Base-by-base conservation (phyloP, 1,284 basidiomycete species). In the Sanghuangporus weigelae region DNA sequence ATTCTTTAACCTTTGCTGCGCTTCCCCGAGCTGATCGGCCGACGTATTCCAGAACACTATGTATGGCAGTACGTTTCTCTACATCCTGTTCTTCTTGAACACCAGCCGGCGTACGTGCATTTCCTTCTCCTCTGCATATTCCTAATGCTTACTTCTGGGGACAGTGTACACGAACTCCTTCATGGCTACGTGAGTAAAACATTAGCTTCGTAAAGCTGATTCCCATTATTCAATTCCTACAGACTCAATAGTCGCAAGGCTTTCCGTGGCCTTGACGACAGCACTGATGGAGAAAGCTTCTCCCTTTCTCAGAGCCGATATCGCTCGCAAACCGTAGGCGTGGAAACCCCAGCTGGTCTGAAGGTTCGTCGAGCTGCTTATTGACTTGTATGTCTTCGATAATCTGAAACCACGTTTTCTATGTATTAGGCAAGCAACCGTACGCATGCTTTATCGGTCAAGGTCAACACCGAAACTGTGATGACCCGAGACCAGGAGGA, bases 391-490 rank as follows among this genome's bases (percentile, higher is more conserved):
- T 23, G 2, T 49, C n/a, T 7, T 39, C 26, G 16, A 12, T 36
- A 16, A 19, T 46, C 14, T 21, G 51, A 7, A 39, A 21, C 19
- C 16, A 7, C 16, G 19, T 48, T 26, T 16, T 23, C 23, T 36
- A 10, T 57, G 3, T 42, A 16, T 26, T 23, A 38, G 11, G 40
- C 46, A n/a, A 55, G 38, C 19, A 36, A 57, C 3, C 26, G 26
- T 14, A 36, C 56, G 10, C 65, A 38, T n/a, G 26, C 54, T 38
- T 36, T 66, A 7, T 63, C 61, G 21, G 60, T 66, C 42, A 66
- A 66, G 46, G 65, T 66, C 31, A 62, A 63, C 40, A 63, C 65
- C n/a, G 65, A 66, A 48, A 63, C 65, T 14, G 62, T 59, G 62
- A 63, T 39, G 14, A 19, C 23, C 2, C 49, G 50, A 7, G 62